Evolutionary conservation across 306 rosid genomes (phyloP).

Genomic region (Aeschynomene evenia): DNA sequence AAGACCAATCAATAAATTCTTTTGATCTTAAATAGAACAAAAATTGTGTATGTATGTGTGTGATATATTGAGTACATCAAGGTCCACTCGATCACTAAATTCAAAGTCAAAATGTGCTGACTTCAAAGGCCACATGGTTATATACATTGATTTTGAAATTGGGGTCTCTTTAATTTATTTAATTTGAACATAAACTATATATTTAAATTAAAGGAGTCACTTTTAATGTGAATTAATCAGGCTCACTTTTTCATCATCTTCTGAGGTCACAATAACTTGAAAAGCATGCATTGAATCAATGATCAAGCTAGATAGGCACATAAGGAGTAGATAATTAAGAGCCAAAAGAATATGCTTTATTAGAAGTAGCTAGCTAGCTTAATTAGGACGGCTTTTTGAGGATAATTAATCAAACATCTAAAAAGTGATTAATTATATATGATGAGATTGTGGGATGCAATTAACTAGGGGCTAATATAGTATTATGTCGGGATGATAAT

Average conservation of each 20-base stretch:
- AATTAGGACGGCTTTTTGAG: conserved; percentile 23
- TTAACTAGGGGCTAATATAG: conserved; percentile 38
- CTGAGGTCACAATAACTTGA: conserved; percentile 36
- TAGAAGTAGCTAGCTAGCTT: too few species aligned
- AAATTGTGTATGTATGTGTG: neutral
- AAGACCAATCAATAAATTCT: conserved; percentile 6
- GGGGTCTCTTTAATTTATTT: conserved; percentile 25
- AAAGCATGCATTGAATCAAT: conserved; percentile 10
- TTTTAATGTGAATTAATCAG: conserved; percentile 21
- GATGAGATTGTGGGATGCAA: conserved; percentile 46
- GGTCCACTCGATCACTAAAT: conserved; percentile 36
- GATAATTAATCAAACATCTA: conserved; percentile 38
- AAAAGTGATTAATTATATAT: conserved; percentile 55
- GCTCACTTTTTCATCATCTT: conserved; percentile 40
- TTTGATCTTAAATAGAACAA: conserved; percentile 3
- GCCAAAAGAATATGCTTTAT: neutral
- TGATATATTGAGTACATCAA: conserved; percentile 5
- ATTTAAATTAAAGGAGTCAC: conserved; percentile 39
- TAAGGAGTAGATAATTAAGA: conserved; percentile 20
- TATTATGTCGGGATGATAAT: conserved; percentile 63
- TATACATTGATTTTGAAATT: conserved; percentile 4
- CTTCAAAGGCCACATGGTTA: conserved; percentile 22
- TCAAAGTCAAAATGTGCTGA: conserved; percentile 57
- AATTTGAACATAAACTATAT: conserved; percentile 32
- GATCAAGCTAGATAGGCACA: neutral